Base-by-base conservation (phyloP, 2,329 filamentous ascomycete species). In the Colletotrichum magnum region DNA sequence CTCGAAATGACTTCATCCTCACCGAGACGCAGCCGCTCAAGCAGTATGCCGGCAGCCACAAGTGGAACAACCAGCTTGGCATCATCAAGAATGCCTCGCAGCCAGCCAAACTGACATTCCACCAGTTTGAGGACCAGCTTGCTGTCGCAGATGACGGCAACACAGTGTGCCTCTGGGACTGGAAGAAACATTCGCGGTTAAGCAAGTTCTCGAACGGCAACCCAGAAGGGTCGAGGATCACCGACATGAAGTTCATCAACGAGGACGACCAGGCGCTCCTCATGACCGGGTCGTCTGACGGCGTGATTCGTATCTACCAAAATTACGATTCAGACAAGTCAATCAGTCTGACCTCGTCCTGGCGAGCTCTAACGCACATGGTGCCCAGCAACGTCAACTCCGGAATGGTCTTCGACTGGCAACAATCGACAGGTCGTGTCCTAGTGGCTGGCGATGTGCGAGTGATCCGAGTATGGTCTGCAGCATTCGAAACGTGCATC, bases 341-440 rank as follows among this genome's bases (percentile, higher is more conserved):
- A 59, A 91, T 96, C 32, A 93, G 97, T 81, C 88, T 99, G 36
- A 94, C 97, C 3, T 94, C 95, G 0, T 89, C 94, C 18, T 98
- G 97, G 90, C 90, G 96, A 54, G 96, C 96, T 5, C 83, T 99
- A 68, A 97, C 94, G 13, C 94, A 99, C 80, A 92, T 98, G 78
- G 93, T 98, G 6, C 94, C 95, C 4, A 97, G 94, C 79, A 97
- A 95, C 75, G 92, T 95, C 76, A 97, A 97, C 79, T 95, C 95
- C 1, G 96, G 96, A 24, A 92, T 99, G 81, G 95, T 98, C 28
- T 97, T 98, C 78, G 95, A 99, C 79, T 99, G 96, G 96, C 95
- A 98, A 79, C 96, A 99, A 82, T 95, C 97, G n/a, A 94, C 94
- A 74, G 96, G 96, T 7, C 93, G 94, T 70, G 92, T 97, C 7